These are phyloP conservation scores for Rosellinia necatrix DNA, from an alignment of 2,329 filamentous ascomycete genomes.

Conservation along the genomic window DNA sequence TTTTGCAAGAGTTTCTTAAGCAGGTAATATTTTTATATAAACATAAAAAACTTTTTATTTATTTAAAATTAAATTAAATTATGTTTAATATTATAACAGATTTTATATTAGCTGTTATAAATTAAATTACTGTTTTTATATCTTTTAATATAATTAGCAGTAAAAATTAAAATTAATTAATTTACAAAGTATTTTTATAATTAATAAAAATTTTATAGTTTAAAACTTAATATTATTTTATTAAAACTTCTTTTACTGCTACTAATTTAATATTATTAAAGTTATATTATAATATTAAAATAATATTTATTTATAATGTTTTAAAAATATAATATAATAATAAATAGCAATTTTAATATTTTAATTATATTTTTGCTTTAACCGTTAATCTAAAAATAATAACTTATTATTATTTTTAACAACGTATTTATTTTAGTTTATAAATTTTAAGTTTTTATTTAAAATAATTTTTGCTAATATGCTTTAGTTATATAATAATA, in stretches of 20 bases:
- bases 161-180: not conserved
- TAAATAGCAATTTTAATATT: slow-evolving; percentile 7
- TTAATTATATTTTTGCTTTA: slow-evolving; percentile 5
- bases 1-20: not conserved
- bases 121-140: not conserved
- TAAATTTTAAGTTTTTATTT: slow-evolving; percentile 4
- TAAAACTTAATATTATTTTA: slow-evolving; percentile 2
- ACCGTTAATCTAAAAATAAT: not conserved
- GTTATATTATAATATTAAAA: slow-evolving; percentile 8
- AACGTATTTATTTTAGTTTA: not conserved
- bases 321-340: slow-evolving; percentile 6
- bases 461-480: slow-evolving; percentile 6
- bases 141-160: not conserved
- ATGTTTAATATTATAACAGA: slow-evolving; percentile 5
- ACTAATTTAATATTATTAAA: slow-evolving; percentile 15
- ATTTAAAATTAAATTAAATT: slow-evolving; percentile 3
- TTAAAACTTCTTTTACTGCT: not conserved
- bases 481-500: not conserved
- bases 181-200: not conserved
- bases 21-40: slow-evolving; percentile 8
- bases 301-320: not conserved
- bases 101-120: slow-evolving; percentile 1
- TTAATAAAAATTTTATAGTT: not conserved
- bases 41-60: not conserved
- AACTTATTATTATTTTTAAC: not conserved